These are phyloP conservation scores for Fraxinus sp. DNA, from an alignment of 305 asterid species.

Conservation along the genomic window DNA sequence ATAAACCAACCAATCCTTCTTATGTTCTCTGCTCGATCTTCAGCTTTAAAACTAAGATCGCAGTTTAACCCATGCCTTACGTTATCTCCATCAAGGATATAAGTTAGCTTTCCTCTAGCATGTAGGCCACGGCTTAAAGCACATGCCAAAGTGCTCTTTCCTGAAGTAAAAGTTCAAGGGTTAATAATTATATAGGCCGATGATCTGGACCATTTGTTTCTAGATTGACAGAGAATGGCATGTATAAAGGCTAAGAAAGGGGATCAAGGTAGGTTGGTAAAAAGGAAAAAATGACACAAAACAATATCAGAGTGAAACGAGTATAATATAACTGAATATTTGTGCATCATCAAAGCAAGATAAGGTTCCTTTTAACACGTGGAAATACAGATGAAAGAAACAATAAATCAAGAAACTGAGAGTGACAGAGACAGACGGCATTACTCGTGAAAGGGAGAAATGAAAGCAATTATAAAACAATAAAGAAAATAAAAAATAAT, in stretches of 20 bases:
- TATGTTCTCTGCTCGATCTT: conserved; percentile 93
- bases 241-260: conserved; percentile 8
- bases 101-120: conserved; percentile 84
- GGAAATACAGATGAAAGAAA: not conserved
- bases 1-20: conserved; percentile 79
- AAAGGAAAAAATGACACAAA: not conserved
- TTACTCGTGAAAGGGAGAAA: not conserved
- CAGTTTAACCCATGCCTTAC: conserved; percentile 90
- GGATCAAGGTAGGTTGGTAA: not conserved
- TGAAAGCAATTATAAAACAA: not conserved
- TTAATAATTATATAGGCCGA: conserved; percentile 6
- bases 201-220: not conserved
- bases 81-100: conserved; percentile 96
- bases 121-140: conserved; percentile 75
- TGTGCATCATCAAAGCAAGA: not conserved
- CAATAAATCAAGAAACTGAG: not conserved
- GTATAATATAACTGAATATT: not conserved
- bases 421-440: not conserved
- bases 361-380: not conserved
- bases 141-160: conserved; percentile 98
- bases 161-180: conserved; percentile 42
- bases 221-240: not conserved
- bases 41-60: conserved; percentile 84
- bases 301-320: not conserved
- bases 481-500: not conserved